Conservation (phyloP, 257 asterid genomes). For the Solanum piurae region DNA sequence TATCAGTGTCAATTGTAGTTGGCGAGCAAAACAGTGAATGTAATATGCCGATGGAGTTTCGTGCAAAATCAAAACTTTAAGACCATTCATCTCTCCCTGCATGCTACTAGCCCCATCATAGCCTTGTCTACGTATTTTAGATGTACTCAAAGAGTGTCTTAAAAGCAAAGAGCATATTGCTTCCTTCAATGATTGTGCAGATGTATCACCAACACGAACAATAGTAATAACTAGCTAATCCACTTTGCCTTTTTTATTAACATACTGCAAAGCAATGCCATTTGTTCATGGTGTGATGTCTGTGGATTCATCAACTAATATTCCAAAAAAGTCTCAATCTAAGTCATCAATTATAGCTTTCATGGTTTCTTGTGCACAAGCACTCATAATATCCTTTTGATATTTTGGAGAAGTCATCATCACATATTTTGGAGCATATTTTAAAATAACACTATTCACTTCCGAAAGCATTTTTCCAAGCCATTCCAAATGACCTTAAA, state of each 20-base stretch:
- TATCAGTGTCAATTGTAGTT: not conserved
- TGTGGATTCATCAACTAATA: too few species aligned
- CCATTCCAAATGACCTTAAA: not conserved
- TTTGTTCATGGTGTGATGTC: not conserved
- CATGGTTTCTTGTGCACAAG: not conserved
- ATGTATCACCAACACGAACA: not conserved
- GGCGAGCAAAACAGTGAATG: not conserved
- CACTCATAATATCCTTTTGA: not conserved
- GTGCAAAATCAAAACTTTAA: not conserved
- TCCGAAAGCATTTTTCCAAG: not conserved
- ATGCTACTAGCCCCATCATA: not conserved
- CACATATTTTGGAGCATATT: not conserved
- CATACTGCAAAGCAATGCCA: not conserved
- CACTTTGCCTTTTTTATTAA: not conserved
- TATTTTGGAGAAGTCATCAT: not conserved
- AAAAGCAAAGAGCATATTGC: not conserved
- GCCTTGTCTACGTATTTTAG: too few species aligned
- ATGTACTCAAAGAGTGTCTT: not conserved
- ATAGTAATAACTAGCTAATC: not conserved
- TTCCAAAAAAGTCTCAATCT: too few species aligned
- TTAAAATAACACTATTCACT: not conserved
- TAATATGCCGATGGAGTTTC: not conserved
- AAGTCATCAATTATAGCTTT: not conserved
- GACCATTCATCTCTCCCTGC: not conserved
- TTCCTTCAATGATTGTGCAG: not conserved